These are phyloP conservation scores for Diospyros kaki DNA, from an alignment of 148 eudicot species.

Conservation along the genomic window DNA sequence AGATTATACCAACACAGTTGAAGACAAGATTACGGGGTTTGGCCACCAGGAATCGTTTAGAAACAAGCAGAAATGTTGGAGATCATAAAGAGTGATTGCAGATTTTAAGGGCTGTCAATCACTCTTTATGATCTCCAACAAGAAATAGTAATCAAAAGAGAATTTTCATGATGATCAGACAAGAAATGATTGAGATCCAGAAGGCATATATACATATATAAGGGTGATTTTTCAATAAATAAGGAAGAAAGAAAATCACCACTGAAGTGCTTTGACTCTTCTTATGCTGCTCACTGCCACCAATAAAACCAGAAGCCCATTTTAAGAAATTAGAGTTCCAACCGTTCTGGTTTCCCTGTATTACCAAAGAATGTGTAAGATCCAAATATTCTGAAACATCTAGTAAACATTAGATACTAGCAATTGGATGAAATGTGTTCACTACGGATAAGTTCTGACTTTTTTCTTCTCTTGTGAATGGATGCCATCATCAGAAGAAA, in stretches of 20 bases:
- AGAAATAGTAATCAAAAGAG: too few relatives aligned
- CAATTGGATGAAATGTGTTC: background rate
- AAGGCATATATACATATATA: too few relatives aligned
- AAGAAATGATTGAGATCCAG: too few relatives aligned
- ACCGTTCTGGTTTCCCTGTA: constrained; percentile 53
- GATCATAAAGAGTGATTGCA: too few relatives aligned
- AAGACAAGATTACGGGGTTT: too few relatives aligned
- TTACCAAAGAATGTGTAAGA: constrained; percentile 14
- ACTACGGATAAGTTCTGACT: constrained; percentile 25
- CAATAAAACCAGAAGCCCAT: constrained; percentile 95
- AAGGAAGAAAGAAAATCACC: constrained; percentile 28
- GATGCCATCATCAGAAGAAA: constrained; percentile 51
- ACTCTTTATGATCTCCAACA: too few relatives aligned
- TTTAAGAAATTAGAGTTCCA: constrained; percentile 87
- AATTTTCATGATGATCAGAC: too few relatives aligned
- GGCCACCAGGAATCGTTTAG: too few relatives aligned
- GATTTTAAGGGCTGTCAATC: too few relatives aligned
- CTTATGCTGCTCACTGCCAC: constrained; percentile 59
- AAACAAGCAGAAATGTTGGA: too few relatives aligned
- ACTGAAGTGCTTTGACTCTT: constrained; percentile 39
- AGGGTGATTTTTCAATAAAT: too few relatives aligned
- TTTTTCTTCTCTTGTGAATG: constrained; percentile 33
- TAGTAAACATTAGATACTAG: background rate
- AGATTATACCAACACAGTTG: too few relatives aligned
- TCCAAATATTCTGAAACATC: constrained; percentile 7